Evolutionary conservation across 768 basidiomycete genomes (phyloP).

Genomic region (Ramaria rubella): DNA sequence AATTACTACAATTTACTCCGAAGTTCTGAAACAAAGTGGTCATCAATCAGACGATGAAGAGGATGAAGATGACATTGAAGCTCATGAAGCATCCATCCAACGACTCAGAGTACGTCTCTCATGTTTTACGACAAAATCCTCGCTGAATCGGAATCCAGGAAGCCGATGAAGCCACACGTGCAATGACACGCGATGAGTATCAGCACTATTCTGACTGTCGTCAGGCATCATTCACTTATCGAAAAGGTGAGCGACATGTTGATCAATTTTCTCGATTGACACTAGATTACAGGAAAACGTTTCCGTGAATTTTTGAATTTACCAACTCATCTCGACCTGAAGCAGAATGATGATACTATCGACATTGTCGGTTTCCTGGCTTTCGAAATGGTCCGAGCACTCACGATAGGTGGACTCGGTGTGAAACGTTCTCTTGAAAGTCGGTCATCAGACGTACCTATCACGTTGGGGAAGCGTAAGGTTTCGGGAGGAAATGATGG

Average conservation of each 20-base stretch:
- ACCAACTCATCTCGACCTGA: slow-evolving; percentile 77
- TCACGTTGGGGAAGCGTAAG: slow-evolving; percentile 63
- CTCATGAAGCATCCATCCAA: slow-evolving; percentile 88
- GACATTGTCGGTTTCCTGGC: slow-evolving; percentile 97
- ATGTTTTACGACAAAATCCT: neutral
- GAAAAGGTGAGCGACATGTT: slow-evolving; percentile 63
- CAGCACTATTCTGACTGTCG: slow-evolving; percentile 95
- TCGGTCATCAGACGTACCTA: slow-evolving; percentile 39
- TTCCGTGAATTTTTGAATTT: slow-evolving; percentile 94
- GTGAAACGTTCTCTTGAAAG: slow-evolving; percentile 75
- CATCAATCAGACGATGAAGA: slow-evolving; percentile 92
- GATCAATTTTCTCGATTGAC: neutral
- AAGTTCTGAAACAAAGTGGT: slow-evolving; percentile 66
- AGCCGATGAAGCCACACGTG: slow-evolving; percentile 88
- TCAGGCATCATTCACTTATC: slow-evolving; percentile 94
- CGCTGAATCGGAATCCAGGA: slow-evolving; percentile 42
- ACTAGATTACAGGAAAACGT: slow-evolving; percentile 62
- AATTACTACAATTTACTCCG: slow-evolving; percentile 84
- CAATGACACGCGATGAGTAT: slow-evolving; percentile 97
- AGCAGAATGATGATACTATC: slow-evolving; percentile 88
- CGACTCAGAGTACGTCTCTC: slow-evolving; percentile 56
- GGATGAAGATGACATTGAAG: slow-evolving; percentile 94
- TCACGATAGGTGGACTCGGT: slow-evolving; percentile 81
- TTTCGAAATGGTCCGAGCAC: slow-evolving; percentile 93
- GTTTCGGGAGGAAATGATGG: slow-evolving; percentile 30